Base-by-base conservation (phyloP, 371 early-diverging fungal genomes). In the Mucor indicus region DNA sequence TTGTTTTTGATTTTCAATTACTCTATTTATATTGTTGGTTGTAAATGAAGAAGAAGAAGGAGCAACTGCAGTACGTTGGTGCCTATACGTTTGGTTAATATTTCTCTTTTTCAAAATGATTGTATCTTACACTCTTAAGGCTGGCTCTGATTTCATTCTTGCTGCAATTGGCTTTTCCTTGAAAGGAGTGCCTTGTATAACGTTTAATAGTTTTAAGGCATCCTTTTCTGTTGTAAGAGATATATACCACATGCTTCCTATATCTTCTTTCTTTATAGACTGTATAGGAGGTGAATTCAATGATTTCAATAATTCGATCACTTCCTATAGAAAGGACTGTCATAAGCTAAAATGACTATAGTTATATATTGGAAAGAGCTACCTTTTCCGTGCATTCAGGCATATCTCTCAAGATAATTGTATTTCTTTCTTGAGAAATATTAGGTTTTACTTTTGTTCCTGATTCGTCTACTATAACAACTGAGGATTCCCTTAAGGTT, bases 181-280 rank as follows among this genome's bases (percentile, higher is more conserved):
- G 25, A 72, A 69, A 7, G 48, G 41, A 33, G 62, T 55, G 0
- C 73, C 71, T 39, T 73, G 53, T 2, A 69, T 62, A 41, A 57
- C 51, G 21, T 33, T 44, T 15, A 72, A 48, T 57, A 78, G 61
- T 10, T 65, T 62, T 25, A 78, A 37, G 2, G 79, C 73, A 43
- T 71, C 64, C 12, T 62, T 62, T 32, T 72, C 75, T 2, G 67
- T 63, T 20, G 57, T 65, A 49, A 75, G 72, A 11, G 71, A 67
- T 1, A 78, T 60, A 47, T 71, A 78, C 79, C 79, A 78, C 55
- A 69, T 69, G 44, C 74, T 77, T 0, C 72, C 72, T 17, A 69
- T 38, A 12, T 69, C 66, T 23, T n/a, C n/a, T n/a, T 67, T 59
- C 38, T 65, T 75, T 37, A 64, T 60, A 21, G 53, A 50, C 22